Conservation (phyloP, 768 basidiomycete species). For the Lentinula boryana region DNA sequence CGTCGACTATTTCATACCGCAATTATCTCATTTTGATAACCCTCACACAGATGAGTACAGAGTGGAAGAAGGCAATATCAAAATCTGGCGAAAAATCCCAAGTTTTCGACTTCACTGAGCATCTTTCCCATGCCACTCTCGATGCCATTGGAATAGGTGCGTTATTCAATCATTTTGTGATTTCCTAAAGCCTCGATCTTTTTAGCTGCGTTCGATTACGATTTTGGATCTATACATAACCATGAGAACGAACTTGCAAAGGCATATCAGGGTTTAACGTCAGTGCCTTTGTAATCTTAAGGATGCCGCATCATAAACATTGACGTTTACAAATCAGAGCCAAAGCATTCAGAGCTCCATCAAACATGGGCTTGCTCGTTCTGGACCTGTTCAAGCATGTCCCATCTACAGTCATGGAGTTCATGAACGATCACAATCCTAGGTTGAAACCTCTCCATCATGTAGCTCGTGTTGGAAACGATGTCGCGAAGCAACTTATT, state of each 20-base stretch:
- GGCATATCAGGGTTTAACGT: conserved; percentile 32
- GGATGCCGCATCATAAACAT: not conserved
- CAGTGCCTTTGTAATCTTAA: conserved; percentile 5
- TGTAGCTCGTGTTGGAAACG: not conserved
- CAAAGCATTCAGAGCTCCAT: conserved; percentile 16
- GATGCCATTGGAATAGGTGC: conserved; percentile 34
- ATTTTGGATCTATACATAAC: conserved; percentile 34
- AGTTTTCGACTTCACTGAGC: conserved; percentile 20
- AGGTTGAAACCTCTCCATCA: not conserved
- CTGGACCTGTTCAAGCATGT: conserved; percentile 4
- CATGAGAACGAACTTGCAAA: conserved; percentile 28
- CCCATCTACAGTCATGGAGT: conserved; percentile 14
- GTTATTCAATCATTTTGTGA: conserved; percentile 10
- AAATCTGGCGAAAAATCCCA: conserved; percentile 4
- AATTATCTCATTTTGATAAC: not conserved
- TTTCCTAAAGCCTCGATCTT: not conserved
- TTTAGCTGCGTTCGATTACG: conserved; percentile 30
- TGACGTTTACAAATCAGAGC: not conserved
- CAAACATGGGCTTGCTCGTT: not conserved
- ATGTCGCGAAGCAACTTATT: conserved; percentile 5
- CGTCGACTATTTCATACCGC: not conserved
- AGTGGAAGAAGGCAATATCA: conserved; percentile 22
- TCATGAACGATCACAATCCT: conserved; percentile 9
- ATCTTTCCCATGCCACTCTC: conserved; percentile 26
- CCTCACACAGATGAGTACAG: conserved; percentile 15